A percentile compares a stretch with the other conserved stretches of the same genome.
Evolutionary conservation across 78 protist genomes (phyloP).

Genomic region (Diacronema lutheri): DNA sequence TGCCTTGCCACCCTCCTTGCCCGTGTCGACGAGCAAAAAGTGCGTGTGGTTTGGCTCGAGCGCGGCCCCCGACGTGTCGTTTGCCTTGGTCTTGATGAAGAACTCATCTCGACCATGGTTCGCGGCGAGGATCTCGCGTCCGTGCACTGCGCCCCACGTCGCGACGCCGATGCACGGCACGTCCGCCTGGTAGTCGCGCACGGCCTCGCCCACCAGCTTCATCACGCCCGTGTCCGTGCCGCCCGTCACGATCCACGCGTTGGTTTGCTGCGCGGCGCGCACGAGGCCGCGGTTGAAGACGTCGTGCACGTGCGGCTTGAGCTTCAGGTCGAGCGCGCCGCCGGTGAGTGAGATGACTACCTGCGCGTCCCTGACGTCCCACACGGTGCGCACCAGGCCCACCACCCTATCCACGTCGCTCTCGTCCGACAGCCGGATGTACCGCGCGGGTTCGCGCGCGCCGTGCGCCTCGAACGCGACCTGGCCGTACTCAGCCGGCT

Average conservation of each 20-base stretch:
- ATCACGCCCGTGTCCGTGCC: conserved; percentile 15
- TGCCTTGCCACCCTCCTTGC: not conserved
- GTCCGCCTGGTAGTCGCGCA: not conserved
- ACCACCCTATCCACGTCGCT: too few species aligned
- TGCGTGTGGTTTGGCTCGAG: conserved; percentile 12
- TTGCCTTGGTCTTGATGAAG: too few species aligned
- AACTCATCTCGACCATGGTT: not conserved
- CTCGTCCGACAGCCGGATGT: too few species aligned
- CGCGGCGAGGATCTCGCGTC: not conserved
- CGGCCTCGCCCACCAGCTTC: not conserved
- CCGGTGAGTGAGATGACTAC: not conserved
- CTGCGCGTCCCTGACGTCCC: too few species aligned
- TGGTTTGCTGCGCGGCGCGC: not conserved
- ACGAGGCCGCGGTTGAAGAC: not conserved
- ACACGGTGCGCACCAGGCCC: too few species aligned
- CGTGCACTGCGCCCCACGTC: not conserved
- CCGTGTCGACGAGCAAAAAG: not conserved
- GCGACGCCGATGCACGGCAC: not conserved
- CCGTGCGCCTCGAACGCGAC: too few species aligned
- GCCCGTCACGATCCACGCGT: conserved; percentile 6
- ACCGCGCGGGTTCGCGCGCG: too few species aligned
- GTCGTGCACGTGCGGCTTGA: not conserved
- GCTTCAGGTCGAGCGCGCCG: not conserved
- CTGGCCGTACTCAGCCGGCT: too few species aligned
- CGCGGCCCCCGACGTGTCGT: not conserved